Evolutionary conservation across 2,329 filamentous ascomycete genomes (phyloP).

Genomic region (Fusarium drepaniforme): DNA sequence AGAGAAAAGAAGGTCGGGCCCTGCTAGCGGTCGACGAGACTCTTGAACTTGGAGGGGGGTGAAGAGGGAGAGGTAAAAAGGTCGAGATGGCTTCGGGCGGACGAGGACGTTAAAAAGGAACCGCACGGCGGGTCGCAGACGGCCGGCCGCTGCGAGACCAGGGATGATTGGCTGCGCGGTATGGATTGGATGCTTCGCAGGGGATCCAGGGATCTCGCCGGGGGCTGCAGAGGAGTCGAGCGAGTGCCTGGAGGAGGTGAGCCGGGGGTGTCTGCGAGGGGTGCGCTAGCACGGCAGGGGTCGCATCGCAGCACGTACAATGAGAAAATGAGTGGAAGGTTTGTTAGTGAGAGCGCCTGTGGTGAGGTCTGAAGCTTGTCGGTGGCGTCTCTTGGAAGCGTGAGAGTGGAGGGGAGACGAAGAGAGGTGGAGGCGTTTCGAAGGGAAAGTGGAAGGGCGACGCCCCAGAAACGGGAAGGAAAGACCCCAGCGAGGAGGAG

Average conservation of each 20-base stretch:
- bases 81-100: constrained; percentile 39
- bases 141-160: constrained; percentile 36
- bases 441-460: constrained; percentile 29
- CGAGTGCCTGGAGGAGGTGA: constrained; percentile 22
- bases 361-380: constrained; percentile 1
- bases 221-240: constrained; percentile 13
- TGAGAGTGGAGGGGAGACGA: constrained; percentile 4
- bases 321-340: constrained; percentile 13
- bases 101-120: constrained; percentile 47
- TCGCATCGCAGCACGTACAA: constrained; percentile 4
- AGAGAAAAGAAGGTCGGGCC: constrained; percentile 36
- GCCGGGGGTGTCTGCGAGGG: constrained; percentile 23
- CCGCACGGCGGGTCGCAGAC: constrained; percentile 37
- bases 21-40: constrained; percentile 44
- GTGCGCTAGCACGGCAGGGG: constrained; percentile 12
- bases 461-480: constrained; percentile 11
- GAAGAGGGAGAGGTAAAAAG: constrained; percentile 35
- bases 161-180: constrained; percentile 37
- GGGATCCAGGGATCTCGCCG: constrained; percentile 36
- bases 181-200: constrained; percentile 40
- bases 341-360: constrained; percentile 16
- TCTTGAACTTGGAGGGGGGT: constrained; percentile 40
- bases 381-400: constrained; percentile 4
- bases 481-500: constrained; percentile 27
- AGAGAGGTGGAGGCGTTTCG: constrained; percentile 20